Evolutionary conservation across 2,329 filamentous ascomycete species (phyloP), one percentile per base, ranked within the genome.

Genomic region (Fusarium sp.): DNA sequence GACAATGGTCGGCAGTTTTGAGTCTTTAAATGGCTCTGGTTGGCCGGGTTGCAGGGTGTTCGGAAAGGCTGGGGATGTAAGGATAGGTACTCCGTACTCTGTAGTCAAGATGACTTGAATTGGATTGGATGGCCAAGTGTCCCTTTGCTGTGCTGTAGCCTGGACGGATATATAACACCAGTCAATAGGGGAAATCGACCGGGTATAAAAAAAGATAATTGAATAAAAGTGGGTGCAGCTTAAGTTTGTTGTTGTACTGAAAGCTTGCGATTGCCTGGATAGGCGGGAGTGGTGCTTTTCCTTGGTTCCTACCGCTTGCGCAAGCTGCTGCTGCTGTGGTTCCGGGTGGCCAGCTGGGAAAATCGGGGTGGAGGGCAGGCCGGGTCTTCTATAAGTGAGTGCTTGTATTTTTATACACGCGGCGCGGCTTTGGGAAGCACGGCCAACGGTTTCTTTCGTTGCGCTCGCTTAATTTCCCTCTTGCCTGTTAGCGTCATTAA

Each of bases 351-450:
- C 69, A 73, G 69, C 64, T 75, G 77, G 77, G 73, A 77, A 77
- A 80, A 80, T 77, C 71, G 76, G 77, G 77, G 79, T 79, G 80
- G 80, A 81, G 80, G 80, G 80, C 80, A 80, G 77, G 79, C 78
- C 77, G 63, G 78, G 77, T 77, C 79, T 80, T 81, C 79, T 81
- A 81, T 82, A 80, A 80, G 79, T 80, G 77, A 78, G 76, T 77
- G 75, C 77, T 75, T 81, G 78, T 80, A 81, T 79, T 82, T 82
- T 82, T 82, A 82, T 82, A 82, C 80, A 81, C 79, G 79, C 74
- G 74, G 69, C 74, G 70, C 74, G 69, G 71, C 65, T 69, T 71
- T 66, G 57, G 63, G 46, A 57, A 72, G 67, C 67, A 70, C 72
- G 68, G 72, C 77, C 77, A 79, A 79, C 77, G 72, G 75, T 75